Evolutionary conservation across 768 basidiomycete genomes (phyloP).

Genomic region (Mycena latifolia): DNA sequence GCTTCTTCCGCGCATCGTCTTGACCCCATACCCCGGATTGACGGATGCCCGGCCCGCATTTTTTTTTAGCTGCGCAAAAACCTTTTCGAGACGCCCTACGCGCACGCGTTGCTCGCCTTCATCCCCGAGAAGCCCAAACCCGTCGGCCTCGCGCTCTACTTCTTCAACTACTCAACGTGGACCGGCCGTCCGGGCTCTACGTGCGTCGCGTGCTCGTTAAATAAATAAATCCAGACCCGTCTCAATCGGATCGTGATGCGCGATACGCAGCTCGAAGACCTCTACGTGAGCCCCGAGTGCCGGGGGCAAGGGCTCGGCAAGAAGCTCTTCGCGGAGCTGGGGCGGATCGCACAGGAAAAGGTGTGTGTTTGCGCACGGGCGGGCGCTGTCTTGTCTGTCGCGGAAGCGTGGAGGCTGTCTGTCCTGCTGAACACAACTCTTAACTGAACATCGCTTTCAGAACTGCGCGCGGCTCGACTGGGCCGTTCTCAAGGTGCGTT

Average conservation of each 20-base stretch:
- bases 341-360: slow-evolving; percentile 88
- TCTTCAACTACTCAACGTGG: slow-evolving; percentile 98
- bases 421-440: background rate
- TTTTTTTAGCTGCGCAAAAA: slow-evolving; percentile 84
- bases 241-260: too few relatives aligned
- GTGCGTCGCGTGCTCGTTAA: too few relatives aligned
- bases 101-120: slow-evolving; percentile 82
- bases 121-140: slow-evolving; percentile 60
- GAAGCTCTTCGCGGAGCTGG: slow-evolving; percentile 88
- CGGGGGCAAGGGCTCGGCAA: slow-evolving; percentile 88
- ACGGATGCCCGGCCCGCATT: too few relatives aligned
- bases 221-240: too few relatives aligned
- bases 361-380: too few relatives aligned
- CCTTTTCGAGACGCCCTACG: slow-evolving; percentile 80
- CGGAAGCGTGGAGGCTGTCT: too few relatives aligned
- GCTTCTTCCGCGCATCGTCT: too few relatives aligned
- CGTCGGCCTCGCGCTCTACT: slow-evolving; percentile 82
- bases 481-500: slow-evolving; percentile 83
- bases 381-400: too few relatives aligned
- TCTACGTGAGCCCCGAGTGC: slow-evolving; percentile 85
- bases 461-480: slow-evolving; percentile 83
- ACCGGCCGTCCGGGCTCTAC: slow-evolving; percentile 92
- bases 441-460: slow-evolving; percentile 49
- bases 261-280: slow-evolving; percentile 83
- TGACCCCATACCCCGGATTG: too few relatives aligned